Percentiles rank a stretch among this genome's conserved stretches.
Conservation (phyloP, 306 rosid species). For the Sindora glabra region DNA sequence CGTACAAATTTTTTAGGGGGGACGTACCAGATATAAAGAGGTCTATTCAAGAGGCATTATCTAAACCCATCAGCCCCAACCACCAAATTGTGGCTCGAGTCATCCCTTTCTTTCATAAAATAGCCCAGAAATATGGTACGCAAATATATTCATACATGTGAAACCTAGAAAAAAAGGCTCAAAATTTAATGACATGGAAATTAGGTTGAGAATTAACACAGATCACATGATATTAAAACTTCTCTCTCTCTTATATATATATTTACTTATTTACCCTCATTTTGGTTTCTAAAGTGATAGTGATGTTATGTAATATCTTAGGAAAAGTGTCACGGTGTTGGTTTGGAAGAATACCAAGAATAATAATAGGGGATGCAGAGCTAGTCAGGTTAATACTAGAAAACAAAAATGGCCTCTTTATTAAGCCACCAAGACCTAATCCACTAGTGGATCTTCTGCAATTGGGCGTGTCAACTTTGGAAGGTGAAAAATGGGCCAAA, state of each 20-base stretch:
- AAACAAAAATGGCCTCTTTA: conserved; percentile 22
- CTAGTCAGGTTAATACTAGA: conserved; percentile 19
- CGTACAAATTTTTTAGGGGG: conserved; percentile 30
- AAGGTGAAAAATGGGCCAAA: conserved; percentile 32
- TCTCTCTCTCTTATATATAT: neutral
- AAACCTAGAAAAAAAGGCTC: neutral
- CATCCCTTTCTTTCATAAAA: conserved; percentile 26
- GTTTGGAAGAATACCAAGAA: conserved; percentile 30
- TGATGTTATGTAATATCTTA: neutral
- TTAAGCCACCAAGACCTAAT: conserved; percentile 18
- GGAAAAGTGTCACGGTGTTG: conserved; percentile 31
- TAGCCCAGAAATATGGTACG: conserved; percentile 32
- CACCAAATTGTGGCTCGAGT: conserved; percentile 28
- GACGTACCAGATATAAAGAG: conserved; percentile 27
- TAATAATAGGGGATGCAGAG: conserved; percentile 31
- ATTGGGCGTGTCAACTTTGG: conserved; percentile 30
- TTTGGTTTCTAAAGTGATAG: neutral
- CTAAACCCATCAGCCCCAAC: conserved; percentile 27
- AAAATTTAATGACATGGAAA: neutral
- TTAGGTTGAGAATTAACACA: no score
- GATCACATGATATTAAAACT: no score
- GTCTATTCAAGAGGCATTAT: conserved; percentile 12
- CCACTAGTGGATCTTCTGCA: conserved; percentile 32
- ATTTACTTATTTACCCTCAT: no score
- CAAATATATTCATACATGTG: neutral